A percentile compares a stretch with the other conserved stretches of the same genome.
These are phyloP conservation scores for Neopestalotiopsis rosae DNA, from an alignment of 2,329 filamentous ascomycete genomes.

Conservation along the genomic window DNA sequence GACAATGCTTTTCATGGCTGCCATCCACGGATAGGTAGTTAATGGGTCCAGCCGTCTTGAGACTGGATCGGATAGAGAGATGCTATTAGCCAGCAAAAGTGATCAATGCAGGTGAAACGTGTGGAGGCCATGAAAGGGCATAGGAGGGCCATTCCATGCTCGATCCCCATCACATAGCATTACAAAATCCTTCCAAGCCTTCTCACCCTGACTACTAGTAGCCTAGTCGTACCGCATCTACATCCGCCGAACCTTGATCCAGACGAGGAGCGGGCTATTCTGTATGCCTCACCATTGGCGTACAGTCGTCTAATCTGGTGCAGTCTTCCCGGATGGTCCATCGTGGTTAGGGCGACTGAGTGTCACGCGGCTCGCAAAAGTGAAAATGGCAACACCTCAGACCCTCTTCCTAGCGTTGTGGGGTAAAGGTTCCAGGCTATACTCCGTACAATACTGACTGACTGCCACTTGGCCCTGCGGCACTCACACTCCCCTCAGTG, in stretches of 20 bases:
- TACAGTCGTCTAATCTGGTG: neutral
- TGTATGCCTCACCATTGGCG: neutral
- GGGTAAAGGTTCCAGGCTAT: neutral
- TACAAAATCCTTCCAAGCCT: neutral
- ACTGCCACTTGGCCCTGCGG: neutral
- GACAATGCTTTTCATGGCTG: neutral
- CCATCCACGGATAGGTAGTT: slow-evolving; percentile 4
- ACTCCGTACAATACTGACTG: neutral
- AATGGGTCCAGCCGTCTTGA: neutral
- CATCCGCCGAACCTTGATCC: neutral
- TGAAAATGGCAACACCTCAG: neutral
- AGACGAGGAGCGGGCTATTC: neutral
- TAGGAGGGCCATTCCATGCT: neutral
- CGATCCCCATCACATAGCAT: neutral
- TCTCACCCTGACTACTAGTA: neutral
- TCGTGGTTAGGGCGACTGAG: too few relatives aligned
- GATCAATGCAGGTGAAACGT: neutral
- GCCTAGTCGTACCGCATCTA: neutral
- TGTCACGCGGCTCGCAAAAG: neutral
- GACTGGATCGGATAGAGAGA: neutral
- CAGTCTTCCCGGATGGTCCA: neutral
- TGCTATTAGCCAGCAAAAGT: neutral
- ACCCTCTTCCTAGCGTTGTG: neutral
- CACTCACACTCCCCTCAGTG: neutral
- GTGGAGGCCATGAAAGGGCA: too few relatives aligned